A percentile compares a stretch with the other conserved stretches of the same genome.
These are phyloP conservation scores for Sanguinoderma infundibulare DNA, from an alignment of 1,284 basidiomycete genomes.

Conservation along the genomic window DNA sequence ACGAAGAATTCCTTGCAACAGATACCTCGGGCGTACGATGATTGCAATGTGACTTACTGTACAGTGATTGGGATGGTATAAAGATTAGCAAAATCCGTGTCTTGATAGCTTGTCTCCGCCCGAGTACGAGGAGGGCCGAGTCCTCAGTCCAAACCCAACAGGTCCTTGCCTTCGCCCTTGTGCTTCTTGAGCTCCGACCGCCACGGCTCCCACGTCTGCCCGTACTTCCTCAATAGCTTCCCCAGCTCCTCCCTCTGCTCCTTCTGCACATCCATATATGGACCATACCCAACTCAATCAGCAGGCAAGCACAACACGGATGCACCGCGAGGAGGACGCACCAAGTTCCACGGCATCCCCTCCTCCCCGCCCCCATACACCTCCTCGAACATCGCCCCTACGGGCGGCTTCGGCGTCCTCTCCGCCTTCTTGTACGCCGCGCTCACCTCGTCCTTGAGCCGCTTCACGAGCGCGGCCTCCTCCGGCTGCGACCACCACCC, in stretches of 20 bases:
- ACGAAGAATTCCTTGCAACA: no score
- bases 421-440: conserved; percentile 82
- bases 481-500: conserved; percentile 88
- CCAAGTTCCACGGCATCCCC: conserved; percentile 84
- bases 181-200: conserved; percentile 80
- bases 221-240: conserved; percentile 82
- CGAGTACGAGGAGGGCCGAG: no score
- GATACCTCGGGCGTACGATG: no score
- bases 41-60: neutral
- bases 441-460: conserved; percentile 77
- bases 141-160: conserved; percentile 33
- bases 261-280: conserved; percentile 48
- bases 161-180: conserved; percentile 77
- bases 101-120: no score
- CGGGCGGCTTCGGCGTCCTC: conserved; percentile 66
- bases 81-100: no score
- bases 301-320: conserved; percentile 5
- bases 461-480: conserved; percentile 75
- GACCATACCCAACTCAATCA: conserved; percentile 3
- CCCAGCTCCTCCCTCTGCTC: conserved; percentile 86
- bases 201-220: conserved; percentile 84
- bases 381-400: conserved; percentile 86
- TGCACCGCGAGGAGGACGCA: conserved; percentile 54
- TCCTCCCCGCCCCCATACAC: conserved; percentile 87
- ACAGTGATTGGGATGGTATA: neutral